Conservation (phyloP, 139 green algal genomes). For the Haematococcus lacustris region DNA sequence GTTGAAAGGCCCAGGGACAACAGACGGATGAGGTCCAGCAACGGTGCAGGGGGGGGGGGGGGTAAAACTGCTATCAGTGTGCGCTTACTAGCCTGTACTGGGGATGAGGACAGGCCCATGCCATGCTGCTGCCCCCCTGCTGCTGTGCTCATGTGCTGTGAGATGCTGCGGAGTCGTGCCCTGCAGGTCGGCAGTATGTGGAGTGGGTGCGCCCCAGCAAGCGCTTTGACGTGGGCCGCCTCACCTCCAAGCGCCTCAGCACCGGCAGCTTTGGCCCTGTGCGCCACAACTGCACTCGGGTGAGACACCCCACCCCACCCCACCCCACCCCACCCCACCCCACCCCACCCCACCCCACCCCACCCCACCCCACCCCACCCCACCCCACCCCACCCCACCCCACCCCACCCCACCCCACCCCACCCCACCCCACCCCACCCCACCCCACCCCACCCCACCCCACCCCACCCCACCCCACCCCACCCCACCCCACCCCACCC, state of each 20-base stretch:
- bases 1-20: too few species aligned
- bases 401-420: neutral
- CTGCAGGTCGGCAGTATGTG: slow-evolving; percentile 11
- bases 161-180: too few species aligned
- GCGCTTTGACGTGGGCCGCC: slow-evolving; percentile 21
- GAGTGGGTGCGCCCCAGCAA: slow-evolving; percentile 20
- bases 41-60: too few species aligned
- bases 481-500: neutral
- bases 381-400: neutral
- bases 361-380: neutral
- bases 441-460: neutral
- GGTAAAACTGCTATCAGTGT: too few species aligned
- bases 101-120: too few species aligned
- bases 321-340: neutral
- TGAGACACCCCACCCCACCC: neutral
- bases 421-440: neutral
- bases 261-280: slow-evolving; percentile 14
- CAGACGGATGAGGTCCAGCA: too few species aligned
- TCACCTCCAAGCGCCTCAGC: slow-evolving; percentile 12
- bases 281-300: slow-evolving; percentile 8
- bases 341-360: neutral
- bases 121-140: too few species aligned
- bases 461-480: neutral
- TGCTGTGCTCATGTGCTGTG: too few species aligned
- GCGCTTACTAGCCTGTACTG: too few species aligned